phyloP scores from a whole-genome alignment of 2,329 filamentous ascomycete genomes.

The Diaporthe velutina region DNA sequence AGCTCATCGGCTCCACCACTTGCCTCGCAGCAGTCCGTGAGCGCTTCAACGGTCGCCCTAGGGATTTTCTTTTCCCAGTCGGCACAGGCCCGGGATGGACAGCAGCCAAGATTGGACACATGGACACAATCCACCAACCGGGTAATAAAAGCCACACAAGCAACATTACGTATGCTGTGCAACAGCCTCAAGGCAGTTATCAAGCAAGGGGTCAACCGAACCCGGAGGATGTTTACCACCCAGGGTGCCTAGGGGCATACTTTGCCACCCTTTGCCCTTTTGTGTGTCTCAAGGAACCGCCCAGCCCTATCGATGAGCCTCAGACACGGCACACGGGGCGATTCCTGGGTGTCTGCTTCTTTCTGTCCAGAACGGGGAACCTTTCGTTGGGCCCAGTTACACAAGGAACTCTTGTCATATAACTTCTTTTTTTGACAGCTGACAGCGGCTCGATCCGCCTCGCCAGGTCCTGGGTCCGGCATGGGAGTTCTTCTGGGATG shows the following conservation, averaged over 20 bases:
- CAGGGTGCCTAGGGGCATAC: not conserved
- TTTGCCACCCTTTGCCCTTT: not conserved
- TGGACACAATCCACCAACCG: constrained; percentile 31
- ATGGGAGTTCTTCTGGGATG: not conserved
- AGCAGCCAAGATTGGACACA: constrained; percentile 7
- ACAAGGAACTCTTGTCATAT: not conserved
- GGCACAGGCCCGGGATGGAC: not conserved
- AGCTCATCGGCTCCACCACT: not conserved
- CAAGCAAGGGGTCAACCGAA: constrained; percentile 33
- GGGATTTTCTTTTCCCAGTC: not conserved
- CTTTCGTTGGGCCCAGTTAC: not conserved
- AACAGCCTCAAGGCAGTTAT: constrained; percentile 32
- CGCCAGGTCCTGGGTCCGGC: not conserved
- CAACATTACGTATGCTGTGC: constrained; percentile 33
- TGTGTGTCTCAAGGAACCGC: not conserved
- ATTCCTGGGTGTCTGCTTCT: constrained; percentile 4
- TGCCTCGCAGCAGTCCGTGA: not conserved
- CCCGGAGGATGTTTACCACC: not conserved
- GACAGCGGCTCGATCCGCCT: constrained; percentile 14
- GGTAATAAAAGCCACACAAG: constrained; percentile 28
- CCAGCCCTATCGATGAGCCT: constrained; percentile 33
- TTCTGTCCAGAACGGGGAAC: constrained; percentile 11
- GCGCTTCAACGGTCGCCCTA: constrained; percentile 1
- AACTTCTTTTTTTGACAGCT: constrained; percentile 2
- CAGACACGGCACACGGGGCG: constrained; percentile 18